phyloP scores from a whole-genome alignment of 495 filamentous ascomycete genomes.

The Penicillium simplicissimum region DNA sequence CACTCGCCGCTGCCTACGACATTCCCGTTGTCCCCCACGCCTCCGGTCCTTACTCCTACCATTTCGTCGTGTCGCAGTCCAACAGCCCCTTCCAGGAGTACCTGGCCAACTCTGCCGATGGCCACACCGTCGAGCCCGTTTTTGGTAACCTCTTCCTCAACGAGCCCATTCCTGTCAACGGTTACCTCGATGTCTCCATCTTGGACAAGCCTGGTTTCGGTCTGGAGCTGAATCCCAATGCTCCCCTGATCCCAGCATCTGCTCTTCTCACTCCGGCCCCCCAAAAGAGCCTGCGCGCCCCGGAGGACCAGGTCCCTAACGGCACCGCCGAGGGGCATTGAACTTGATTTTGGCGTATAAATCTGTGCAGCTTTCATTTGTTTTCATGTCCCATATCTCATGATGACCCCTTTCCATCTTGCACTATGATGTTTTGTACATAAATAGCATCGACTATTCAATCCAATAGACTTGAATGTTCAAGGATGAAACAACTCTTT shows the following conservation, averaged over 20 bases:
- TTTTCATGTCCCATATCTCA: constrained; percentile 4
- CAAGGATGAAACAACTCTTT: constrained; percentile 7
- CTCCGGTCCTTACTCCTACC: constrained; percentile 89
- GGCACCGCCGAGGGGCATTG: constrained; percentile 18
- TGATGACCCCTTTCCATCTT: constrained; percentile 7
- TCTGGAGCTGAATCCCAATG: constrained; percentile 77
- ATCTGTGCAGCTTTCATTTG: constrained; percentile 6
- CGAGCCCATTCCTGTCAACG: constrained; percentile 83
- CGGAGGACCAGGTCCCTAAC: constrained; percentile 36
- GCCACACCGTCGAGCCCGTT: constrained; percentile 82
- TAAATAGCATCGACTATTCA: constrained; percentile 16
- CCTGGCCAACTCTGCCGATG: constrained; percentile 86
- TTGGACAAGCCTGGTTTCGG: constrained; percentile 92
- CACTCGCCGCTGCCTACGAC: constrained; percentile 88
- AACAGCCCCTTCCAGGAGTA: constrained; percentile 96
- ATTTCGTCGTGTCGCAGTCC: constrained; percentile 86
- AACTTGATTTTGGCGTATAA: constrained; percentile 6
- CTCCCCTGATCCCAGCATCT: constrained; percentile 72
- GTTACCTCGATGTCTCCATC: constrained; percentile 72
- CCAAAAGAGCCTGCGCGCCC: constrained; percentile 52
- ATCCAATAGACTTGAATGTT: constrained; percentile 23
- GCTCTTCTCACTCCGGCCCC: constrained; percentile 74
- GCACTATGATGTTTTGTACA: constrained; percentile 20
- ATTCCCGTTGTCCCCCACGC: constrained; percentile 94
- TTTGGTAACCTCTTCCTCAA: constrained; percentile 90